Base-by-base conservation (phyloP, 768 basidiomycete species). In the Amanita phalloides region DNA sequence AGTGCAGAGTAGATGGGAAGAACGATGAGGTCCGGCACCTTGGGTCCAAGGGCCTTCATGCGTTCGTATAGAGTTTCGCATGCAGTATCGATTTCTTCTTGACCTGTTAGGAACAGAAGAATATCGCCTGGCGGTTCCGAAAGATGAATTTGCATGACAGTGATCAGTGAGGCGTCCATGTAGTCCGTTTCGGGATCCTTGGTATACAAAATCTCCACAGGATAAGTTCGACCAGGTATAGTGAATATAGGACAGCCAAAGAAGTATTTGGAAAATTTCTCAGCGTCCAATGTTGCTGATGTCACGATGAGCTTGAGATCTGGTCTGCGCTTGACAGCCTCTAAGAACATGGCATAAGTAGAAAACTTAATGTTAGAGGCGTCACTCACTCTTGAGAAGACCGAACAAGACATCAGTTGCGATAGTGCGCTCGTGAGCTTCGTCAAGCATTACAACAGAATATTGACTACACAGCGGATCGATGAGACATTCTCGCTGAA, bases 241-340 rank as follows among this genome's bases (percentile, higher is more conserved):
- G 95, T 96, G 76, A 98, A 98, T 67, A 99, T 98, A 26, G 96
- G 95, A 67, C 94, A 97, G 5, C 89, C 91, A 65, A 86, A 96
- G 75, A 99, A 99, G 75, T 99, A 99, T 62, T 93, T 93, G 21
- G 95, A 94, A 68, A 99, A 99, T 72, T 98, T 98, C 69, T 97
- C 95, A 51, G 96, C 95, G 57, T 99, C 95, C n/a, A 99, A 75
- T 1, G 96, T 99, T 1, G 96, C 96, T 0, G 96, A 98, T 0
- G 96, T 98, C 54, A 98, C 95, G 57, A 99, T 98, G 53, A 99
- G 76, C 64, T 98, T 98, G 57, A 99, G 80, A 64, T 98, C 95
- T 4, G 95, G 85, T 43, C 96, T 83, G 48, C 90, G 85, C 64
- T 91, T 94, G 58, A 96, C 82, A 14, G 95, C 86, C 78, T 98